Evolutionary conservation across 2,329 filamentous ascomycete species (phyloP), one percentile per base, ranked within the genome.

Genomic region (Exophiala sp.): DNA sequence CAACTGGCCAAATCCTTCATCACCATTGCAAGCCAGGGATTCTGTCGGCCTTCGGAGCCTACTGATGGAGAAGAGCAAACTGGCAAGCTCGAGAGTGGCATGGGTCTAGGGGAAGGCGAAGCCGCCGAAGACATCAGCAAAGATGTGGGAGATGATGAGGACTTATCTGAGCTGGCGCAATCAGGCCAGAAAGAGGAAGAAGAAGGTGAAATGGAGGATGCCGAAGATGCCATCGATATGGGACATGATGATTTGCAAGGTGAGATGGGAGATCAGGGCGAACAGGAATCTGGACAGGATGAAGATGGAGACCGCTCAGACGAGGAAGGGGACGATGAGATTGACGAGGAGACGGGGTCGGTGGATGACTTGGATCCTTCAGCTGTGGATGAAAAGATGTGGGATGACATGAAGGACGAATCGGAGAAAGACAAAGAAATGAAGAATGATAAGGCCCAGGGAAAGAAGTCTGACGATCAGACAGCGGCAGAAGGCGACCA

Each of bases 101-200:
- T 90, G 9, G 94, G 93, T 27, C 81, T 98, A 19, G 94, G 93
- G 16, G 93, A 96, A 39, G 94, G 93, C 9, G 87, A 96, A 67
- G 94, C 91, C 14, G 90, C 86, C 3, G 90, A 98, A 65, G 91
- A 98, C 67, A 97, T 98, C 58, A 97, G 90, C 69, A 97, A 98
- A 65, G 93, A 98, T 63, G 85, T 98, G 40, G 82, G 87, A 56
- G 85, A 91, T 13, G 91, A 98, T 53, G 93, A 99, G 66, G 90
- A 98, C 64, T 72, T 98, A 3, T 82, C 86, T 0, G 93, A 98
- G 59, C 74, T 98, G 38, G 91, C 93, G 0, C 88, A 96, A 65
- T 41, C 49, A 24, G 52, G 49, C 9, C 86, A 96, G 62, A 78
- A 82, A 53, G 78, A 82, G 54, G 79, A 76, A 39, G 69, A 85